Base-by-base conservation (phyloP, 768 basidiomycete genomes). In the Lyophyllum shimeji region DNA sequence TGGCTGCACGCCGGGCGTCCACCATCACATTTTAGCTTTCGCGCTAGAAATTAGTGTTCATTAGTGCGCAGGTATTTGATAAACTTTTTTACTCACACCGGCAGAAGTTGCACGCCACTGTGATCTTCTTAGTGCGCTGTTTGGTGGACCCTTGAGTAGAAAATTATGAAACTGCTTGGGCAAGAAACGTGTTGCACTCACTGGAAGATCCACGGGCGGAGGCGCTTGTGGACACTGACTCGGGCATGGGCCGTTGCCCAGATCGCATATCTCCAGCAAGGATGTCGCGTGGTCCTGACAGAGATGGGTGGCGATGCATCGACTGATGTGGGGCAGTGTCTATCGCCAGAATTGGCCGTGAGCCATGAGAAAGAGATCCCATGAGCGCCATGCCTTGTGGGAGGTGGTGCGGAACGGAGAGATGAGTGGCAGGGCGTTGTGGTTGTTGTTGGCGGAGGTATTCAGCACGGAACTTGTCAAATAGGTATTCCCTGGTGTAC, bases 61-160 rank as follows among this genome's bases (percentile, higher is more conserved):
- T 62, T 25, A 54, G 46, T 48, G 27, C 43, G 21, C 7, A 33
- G 33, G 51, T 46, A 39, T 51, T 45, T 53, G 23, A 55, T 58
- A 50, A 24, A 64, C 58, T 59, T 53, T n/a, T 29, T 34, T 29
- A 80, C 89, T 74, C 70, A 92, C 91, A 92, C 59, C 91, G 87
- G 75, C 91, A 93, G 70, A 93, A 93, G 70, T 93, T 92, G 76
- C 91, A 93, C 37, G 91, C 91, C 44, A 93, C 90, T 20, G 87
- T 90, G 52, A 93, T 93, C 72, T 93, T 92, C 77, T 91, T 92
- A 52, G 86, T 82, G 55, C 89, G 81, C 61, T 82, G 82, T 61
- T 87, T 86, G 59, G 78, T 77, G 31, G 83, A 81, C 67, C 79
- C 85, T 84, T 62, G n/a, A 9, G 23, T 25, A 31, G 37, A 51